Evolutionary conservation across 2,329 filamentous ascomycete species (phyloP), one percentile per base, ranked within the genome.

Genomic region (Stromatinia cepivora): DNA sequence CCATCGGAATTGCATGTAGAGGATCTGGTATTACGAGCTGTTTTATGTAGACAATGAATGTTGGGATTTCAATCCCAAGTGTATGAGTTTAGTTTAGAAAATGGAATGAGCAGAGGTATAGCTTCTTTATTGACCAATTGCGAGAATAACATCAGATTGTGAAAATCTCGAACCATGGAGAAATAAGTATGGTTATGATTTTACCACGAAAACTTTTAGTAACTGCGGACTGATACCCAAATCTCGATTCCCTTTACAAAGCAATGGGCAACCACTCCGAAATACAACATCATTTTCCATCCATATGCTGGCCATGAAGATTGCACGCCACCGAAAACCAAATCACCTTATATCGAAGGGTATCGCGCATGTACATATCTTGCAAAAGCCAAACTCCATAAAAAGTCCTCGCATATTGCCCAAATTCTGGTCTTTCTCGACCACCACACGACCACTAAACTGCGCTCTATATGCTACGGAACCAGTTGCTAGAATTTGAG

Each of bases 381-480:
- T 63, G 52, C 42, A 52, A 64, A 66, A 42, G 42, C 62, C 50
- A 56, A 45, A 68, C 65, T 65, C 58, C 67, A 31, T 58, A 25
- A 28, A 48, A 42, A 52, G 11, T 25, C 48, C 48, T 34, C 28
- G 36, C 48, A 42, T 36, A 28, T 68, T 42, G 39, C 50, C 61
- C 67, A 69, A 25, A 70, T 39, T 45, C 65, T 17, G 11, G 34
- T 28, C 36, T 59, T 65, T 59, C 48, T 17, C 17, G 58, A 48
- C 48, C 50, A 54, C 31, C 13, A 31, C 42, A 65, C 13, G 70
- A 68, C 67, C 52, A 71, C 62, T 64, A 70, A 72, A 50, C 17
- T 63, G 70, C 70, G 69, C 70, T 70, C 59, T 65, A 63, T 68
- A 73, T 75, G 73, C 71, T 70, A 71, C 57, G 70, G 36, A 42